Percentiles rank a stretch among this genome's conserved stretches.
phyloP scores from a whole-genome alignment of 2,329 filamentous ascomycete genomes.

The Aspergillus sp. region DNA sequence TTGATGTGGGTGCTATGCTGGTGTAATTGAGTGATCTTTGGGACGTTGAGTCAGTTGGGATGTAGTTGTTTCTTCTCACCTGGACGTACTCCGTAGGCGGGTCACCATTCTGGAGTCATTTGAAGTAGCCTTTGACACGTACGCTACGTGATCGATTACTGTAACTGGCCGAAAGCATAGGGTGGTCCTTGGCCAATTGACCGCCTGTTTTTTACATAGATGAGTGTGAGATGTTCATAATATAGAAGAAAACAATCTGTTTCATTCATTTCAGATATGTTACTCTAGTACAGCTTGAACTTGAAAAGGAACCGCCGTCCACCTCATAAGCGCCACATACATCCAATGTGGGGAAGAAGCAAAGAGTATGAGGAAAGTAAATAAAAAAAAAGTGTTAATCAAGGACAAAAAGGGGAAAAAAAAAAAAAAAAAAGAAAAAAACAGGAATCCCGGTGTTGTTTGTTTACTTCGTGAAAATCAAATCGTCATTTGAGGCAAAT shows the following conservation, averaged over 20 bases:
- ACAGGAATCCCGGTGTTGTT: neutral
- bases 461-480: constrained; percentile 5
- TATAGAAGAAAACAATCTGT: neutral
- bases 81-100: too few relatives aligned
- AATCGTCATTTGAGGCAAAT: constrained; percentile 5
- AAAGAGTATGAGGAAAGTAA: constrained; percentile 1
- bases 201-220: too few relatives aligned
- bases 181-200: too few relatives aligned
- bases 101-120: too few relatives aligned
- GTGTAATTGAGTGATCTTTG: too few relatives aligned
- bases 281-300: constrained; percentile 31
- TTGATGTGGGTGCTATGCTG: too few relatives aligned
- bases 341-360: constrained; percentile 9
- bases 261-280: constrained; percentile 10
- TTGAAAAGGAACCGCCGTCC: constrained; percentile 19
- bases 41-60: too few relatives aligned
- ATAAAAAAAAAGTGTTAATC: neutral
- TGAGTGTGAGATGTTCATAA: neutral
- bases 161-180: too few relatives aligned
- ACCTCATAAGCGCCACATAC: constrained; percentile 30
- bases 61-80: too few relatives aligned
- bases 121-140: too few relatives aligned
- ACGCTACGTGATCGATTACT: too few relatives aligned
- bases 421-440: too few relatives aligned
- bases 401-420: neutral